phyloP scores from a whole-genome alignment of 2,329 filamentous ascomycete species.

The Pseudophaeomoniella oleicola region DNA sequence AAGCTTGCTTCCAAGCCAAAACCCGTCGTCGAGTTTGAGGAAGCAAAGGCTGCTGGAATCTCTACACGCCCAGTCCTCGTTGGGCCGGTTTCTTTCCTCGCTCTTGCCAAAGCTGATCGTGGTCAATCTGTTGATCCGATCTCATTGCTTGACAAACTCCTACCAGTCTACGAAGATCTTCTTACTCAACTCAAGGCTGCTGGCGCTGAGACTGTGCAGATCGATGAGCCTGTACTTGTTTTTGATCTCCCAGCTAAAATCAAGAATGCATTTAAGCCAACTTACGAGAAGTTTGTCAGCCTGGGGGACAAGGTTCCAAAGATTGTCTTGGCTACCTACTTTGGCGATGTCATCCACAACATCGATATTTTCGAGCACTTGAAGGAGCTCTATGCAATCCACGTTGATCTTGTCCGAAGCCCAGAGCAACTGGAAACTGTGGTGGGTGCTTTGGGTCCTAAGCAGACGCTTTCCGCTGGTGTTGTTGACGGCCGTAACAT shows the following conservation, averaged over 20 bases:
- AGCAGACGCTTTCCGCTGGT: slow-evolving; percentile 85
- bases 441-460: slow-evolving; percentile 64
- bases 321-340: slow-evolving; percentile 90
- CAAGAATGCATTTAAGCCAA: slow-evolving; percentile 96
- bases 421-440: slow-evolving; percentile 92
- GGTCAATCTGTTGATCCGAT: slow-evolving; percentile 86
- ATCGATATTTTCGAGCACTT: slow-evolving; percentile 70
- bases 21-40: slow-evolving; percentile 84
- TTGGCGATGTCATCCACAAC: slow-evolving; percentile 99
- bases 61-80: slow-evolving; percentile 84
- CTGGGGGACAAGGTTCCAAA: slow-evolving; percentile 72
- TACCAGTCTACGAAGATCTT: slow-evolving; percentile 90
- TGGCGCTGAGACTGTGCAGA: slow-evolving; percentile 92
- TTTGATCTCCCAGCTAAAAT: slow-evolving; percentile 80
- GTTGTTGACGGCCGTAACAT: slow-evolving; percentile 98
- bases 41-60: slow-evolving; percentile 96
- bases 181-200: slow-evolving; percentile 87
- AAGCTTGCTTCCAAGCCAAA: slow-evolving; percentile 77
- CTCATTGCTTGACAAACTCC: slow-evolving; percentile 78
- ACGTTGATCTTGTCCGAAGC: slow-evolving; percentile 94
- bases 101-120: slow-evolving; percentile 96
- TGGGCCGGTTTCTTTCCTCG: slow-evolving; percentile 93
- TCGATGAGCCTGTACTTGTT: slow-evolving; percentile 94
- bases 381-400: slow-evolving; percentile 63
- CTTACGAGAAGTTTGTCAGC: slow-evolving; percentile 74